These are phyloP conservation scores for Podila epigama DNA, from an alignment of 192 early-diverging fungal genomes.

Conservation along the genomic window DNA sequence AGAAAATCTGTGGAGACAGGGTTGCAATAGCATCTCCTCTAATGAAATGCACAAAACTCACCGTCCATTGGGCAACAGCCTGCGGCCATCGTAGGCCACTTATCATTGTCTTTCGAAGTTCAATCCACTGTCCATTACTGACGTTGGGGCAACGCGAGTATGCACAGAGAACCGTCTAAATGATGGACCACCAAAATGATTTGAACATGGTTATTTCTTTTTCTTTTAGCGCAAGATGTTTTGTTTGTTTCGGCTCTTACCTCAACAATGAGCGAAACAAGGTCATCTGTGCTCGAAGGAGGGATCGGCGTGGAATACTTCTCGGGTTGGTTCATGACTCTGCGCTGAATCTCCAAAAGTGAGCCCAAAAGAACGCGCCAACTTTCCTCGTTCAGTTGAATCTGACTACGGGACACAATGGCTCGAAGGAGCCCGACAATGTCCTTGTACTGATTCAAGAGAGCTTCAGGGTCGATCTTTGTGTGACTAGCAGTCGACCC, in stretches of 20 bases:
- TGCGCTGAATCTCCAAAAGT: slow-evolving; percentile 68
- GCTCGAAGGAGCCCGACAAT: slow-evolving; percentile 71
- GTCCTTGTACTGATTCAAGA: slow-evolving; percentile 70
- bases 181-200: no score
- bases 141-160: slow-evolving; percentile 68
- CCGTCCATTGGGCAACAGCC: slow-evolving; percentile 71
- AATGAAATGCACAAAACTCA: slow-evolving; percentile 39
- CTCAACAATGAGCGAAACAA: slow-evolving; percentile 73
- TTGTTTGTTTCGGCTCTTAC: slow-evolving; percentile 31
- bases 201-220: no score
- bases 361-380: slow-evolving; percentile 64
- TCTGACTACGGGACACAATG: slow-evolving; percentile 57
- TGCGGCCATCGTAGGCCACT: slow-evolving; percentile 64
- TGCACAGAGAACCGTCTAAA: slow-evolving; percentile 71
- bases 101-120: slow-evolving; percentile 55
- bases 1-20: no score
- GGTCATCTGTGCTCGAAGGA: slow-evolving; percentile 58
- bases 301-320: slow-evolving; percentile 48
- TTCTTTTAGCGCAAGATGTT: no score
- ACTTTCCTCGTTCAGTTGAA: slow-evolving; percentile 61
- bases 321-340: slow-evolving; percentile 59
- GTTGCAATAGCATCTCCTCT: no score
- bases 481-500: slow-evolving; percentile 33
- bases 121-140: slow-evolving; percentile 64
- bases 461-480: slow-evolving; percentile 56